Conservation (phyloP, 257 asterid species). For the Linaria vulgaris region DNA sequence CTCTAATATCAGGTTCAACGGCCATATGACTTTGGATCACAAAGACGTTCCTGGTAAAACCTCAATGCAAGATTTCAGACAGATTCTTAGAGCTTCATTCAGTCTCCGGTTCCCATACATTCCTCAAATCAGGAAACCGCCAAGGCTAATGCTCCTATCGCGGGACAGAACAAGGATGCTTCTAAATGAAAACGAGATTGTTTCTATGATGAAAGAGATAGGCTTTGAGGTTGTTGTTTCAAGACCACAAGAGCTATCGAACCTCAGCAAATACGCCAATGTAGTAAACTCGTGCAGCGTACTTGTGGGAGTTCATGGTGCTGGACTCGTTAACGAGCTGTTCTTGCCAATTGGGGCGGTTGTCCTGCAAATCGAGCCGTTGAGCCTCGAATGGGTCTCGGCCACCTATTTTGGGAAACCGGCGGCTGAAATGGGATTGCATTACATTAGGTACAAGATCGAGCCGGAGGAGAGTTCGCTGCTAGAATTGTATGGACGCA, state of each 20-base stretch:
- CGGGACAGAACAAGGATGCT: constrained; percentile 41
- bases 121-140: constrained; percentile 31
- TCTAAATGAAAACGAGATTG: constrained; percentile 50
- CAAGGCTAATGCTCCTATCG: constrained; percentile 38
- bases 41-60: constrained; percentile 34
- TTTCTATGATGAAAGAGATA: constrained; percentile 37
- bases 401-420: constrained; percentile 45
- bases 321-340: constrained; percentile 53
- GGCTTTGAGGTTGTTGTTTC: constrained; percentile 49
- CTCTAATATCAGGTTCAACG: too few relatives aligned
- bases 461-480: constrained; percentile 62
- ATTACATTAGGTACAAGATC: constrained; percentile 53
- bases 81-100: constrained; percentile 36
- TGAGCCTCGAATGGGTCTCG: constrained; percentile 49
- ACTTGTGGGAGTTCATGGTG: constrained; percentile 65
- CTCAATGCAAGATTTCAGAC: constrained; percentile 42
- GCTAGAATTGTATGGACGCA: constrained; percentile 30
- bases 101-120: constrained; percentile 27
- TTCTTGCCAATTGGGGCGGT: constrained; percentile 59
- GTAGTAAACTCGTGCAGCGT: constrained; percentile 48
- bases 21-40: constrained; percentile 39
- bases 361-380: constrained; percentile 42
- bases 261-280: constrained; percentile 30
- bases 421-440: constrained; percentile 39
- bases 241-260: constrained; percentile 18